Percentiles rank a stretch among this genome's conserved stretches.
phyloP scores from a whole-genome alignment of 2,329 filamentous ascomycete species.

The Botrytis porri region DNA sequence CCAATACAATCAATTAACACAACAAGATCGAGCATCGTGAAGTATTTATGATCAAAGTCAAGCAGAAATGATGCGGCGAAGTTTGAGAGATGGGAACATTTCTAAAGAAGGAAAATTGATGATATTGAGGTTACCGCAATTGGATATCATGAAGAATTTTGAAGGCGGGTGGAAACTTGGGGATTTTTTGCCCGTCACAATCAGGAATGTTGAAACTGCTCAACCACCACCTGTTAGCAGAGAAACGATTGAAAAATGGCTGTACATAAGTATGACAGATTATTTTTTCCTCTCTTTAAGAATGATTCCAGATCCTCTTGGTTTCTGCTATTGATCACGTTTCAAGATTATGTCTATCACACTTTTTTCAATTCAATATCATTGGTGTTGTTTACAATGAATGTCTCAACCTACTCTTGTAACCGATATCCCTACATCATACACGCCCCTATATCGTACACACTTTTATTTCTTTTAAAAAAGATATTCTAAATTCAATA shows the following conservation, averaged over 20 bases:
- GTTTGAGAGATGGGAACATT: background rate
- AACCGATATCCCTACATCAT: too few relatives aligned
- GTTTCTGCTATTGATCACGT: background rate
- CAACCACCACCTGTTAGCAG: background rate
- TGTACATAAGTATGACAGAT: background rate
- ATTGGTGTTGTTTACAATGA: slow-evolving; percentile 6
- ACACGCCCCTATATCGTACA: too few relatives aligned
- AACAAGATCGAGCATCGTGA: background rate
- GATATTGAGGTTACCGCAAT: background rate
- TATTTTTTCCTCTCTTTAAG: background rate
- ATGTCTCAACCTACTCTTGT: background rate
- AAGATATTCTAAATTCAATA: too few relatives aligned
- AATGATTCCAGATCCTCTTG: background rate
- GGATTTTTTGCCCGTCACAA: background rate
- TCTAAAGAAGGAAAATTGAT: background rate
- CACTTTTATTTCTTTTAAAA: too few relatives aligned
- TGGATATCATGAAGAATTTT: background rate
- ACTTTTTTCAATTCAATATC: background rate
- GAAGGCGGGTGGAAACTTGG: background rate
- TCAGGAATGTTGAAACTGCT: background rate
- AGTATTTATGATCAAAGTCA: background rate
- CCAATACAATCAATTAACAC: background rate
- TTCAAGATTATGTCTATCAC: background rate
- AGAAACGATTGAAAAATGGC: background rate
- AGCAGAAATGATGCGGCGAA: background rate